Evolutionary conservation across 2,329 filamentous ascomycete species (phyloP), one percentile per base, ranked within the genome.

Genomic region (Escovopsis sp.): DNA sequence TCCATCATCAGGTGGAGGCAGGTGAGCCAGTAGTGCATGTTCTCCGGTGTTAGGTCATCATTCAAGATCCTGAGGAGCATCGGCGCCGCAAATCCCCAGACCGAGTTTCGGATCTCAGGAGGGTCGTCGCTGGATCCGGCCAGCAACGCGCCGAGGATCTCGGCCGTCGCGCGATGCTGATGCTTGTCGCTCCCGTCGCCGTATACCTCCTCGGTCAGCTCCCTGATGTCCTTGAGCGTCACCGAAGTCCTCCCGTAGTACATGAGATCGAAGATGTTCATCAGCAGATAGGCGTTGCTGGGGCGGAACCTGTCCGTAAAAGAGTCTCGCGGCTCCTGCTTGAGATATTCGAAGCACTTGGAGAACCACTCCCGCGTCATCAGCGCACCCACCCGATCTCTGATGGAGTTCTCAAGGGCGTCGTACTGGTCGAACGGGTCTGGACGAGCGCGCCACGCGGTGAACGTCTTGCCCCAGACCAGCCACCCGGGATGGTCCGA

Each of bases 141-240:
- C 26, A 98, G 69, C 53, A 98, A 63, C 4, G 85, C 88, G 12
- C 85, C 87, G 40, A 98, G 67, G 43, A 98, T 95, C 62, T 98
- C 91, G 0, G 91, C 77, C 2, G 91, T 94, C 12, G 91, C 91
- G 41, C 91, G 84, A 59, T 98, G 91, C 59, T 98, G 89, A 59
- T 98, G 91, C 62, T 95, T 95, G 59, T 98, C 91, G 53, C 80
- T 91, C 9, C 93, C 91, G 59, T 98, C 89, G 12, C 81, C 89
- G 55, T 86, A 96, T 1, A 93, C 78, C 2, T 77, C 75, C 45
- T 74, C 68, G 5, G 84, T 77, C 46, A 95, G 70, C 51, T 88
- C 80, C 56, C 89, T 82, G 59, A 98, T 80, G 43, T 98, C 91
- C 6, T 89, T 79, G 53, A 95, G 85, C 0, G 78, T 93, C 23